These are phyloP conservation scores for Blastocystis sp. DNA, from an alignment of 352 stramenopile species.

Conservation along the genomic window DNA sequence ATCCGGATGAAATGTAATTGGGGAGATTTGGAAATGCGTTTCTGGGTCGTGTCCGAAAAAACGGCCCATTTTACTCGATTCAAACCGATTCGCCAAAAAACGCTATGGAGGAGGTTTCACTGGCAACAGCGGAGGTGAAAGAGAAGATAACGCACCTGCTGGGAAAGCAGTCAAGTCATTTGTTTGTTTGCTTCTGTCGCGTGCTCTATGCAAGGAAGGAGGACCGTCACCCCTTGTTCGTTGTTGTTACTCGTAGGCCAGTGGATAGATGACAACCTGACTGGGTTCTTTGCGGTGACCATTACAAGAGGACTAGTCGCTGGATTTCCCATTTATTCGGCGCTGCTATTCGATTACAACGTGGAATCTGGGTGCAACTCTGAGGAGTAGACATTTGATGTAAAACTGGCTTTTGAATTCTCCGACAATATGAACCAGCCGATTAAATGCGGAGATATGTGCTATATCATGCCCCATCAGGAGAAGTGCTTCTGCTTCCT, in stretches of 20 bases:
- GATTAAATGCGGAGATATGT: conserved; percentile 5
- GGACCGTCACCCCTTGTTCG: neutral
- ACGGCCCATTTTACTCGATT: neutral
- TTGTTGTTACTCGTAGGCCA: neutral
- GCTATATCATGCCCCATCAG: conserved; percentile 47
- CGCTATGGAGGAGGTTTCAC: conserved; percentile 7
- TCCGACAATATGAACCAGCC: conserved; percentile 30
- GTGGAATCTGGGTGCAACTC: neutral
- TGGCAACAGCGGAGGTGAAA: conserved; percentile 30
- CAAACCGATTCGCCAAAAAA: neutral
- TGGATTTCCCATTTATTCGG: conserved; percentile 3
- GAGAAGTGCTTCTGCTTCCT: conserved; percentile 39
- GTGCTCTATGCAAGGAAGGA: conserved; percentile 23
- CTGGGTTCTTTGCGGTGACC: conserved; percentile 11
- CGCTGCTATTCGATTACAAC: conserved; percentile 41
- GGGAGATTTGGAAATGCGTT: neutral
- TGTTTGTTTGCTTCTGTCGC: conserved; percentile 49
- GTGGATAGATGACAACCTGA: conserved; percentile 54
- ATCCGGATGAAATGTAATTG: neutral
- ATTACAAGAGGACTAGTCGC: conserved; percentile 1
- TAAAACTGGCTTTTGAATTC: conserved; percentile 47
- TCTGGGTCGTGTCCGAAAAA: neutral
- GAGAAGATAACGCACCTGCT: conserved; percentile 22
- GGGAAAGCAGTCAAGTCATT: conserved; percentile 20
- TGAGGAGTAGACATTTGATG: conserved; percentile 44